Conservation (phyloP, 345 rosid genomes). For the Melaleuca alternifolia region DNA sequence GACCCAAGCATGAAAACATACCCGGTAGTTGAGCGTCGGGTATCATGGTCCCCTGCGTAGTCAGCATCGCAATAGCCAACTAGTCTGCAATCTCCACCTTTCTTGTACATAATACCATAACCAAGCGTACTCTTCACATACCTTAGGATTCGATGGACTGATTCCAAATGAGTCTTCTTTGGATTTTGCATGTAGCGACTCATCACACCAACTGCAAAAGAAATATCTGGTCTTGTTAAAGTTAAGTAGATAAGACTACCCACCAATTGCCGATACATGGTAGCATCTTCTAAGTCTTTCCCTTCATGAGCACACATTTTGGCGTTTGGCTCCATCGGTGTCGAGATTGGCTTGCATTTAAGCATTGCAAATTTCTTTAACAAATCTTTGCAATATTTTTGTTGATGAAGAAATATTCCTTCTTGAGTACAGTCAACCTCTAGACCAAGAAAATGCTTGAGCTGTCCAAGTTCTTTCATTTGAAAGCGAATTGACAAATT, state of each 20-base stretch:
- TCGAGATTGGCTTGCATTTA: background rate
- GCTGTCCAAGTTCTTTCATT: too few relatives aligned
- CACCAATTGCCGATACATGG: background rate
- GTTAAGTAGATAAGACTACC: background rate
- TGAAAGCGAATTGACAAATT: too few relatives aligned
- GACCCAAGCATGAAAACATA: background rate
- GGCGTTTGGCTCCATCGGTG: background rate
- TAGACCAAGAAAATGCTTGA: slow-evolving; percentile 3
- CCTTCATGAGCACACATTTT: background rate
- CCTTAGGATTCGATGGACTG: background rate
- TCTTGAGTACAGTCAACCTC: background rate
- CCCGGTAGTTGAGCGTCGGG: background rate
- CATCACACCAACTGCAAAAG: background rate
- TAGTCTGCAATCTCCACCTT: background rate
- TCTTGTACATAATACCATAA: background rate
- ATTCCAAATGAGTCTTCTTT: background rate
- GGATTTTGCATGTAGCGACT: background rate
- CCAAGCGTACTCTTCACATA: background rate
- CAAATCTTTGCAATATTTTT: slow-evolving; percentile 1
- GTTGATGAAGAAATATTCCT: background rate
- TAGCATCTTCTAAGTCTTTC: background rate
- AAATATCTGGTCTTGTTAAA: background rate
- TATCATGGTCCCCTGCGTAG: background rate
- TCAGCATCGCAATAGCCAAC: background rate
- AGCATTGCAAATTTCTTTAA: background rate